Conservation (phyloP, 1,284 basidiomycete genomes). For the Pseudozyma sp. region DNA sequence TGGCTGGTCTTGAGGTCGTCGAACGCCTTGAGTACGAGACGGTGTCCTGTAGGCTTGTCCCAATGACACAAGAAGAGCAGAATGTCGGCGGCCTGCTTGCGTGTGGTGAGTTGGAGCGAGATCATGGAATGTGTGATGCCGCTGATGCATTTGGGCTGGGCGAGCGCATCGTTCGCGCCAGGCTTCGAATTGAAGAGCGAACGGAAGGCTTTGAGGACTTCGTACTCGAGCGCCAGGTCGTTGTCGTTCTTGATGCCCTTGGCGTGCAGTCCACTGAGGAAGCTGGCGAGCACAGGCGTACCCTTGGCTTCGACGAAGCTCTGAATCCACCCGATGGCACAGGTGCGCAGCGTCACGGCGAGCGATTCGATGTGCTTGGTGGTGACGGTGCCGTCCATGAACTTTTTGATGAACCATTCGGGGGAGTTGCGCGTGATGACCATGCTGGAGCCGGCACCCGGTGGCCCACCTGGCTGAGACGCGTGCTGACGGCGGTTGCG, state of each 20-base stretch:
- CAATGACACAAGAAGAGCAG: constrained; percentile 73
- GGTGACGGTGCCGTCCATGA: constrained; percentile 86
- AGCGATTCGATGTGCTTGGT: constrained; percentile 82
- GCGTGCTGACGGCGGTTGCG: constrained; percentile 60
- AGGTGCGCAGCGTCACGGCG: constrained; percentile 79
- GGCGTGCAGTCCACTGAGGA: constrained; percentile 70
- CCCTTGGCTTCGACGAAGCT: constrained; percentile 75
- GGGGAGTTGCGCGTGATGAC: constrained; percentile 68
- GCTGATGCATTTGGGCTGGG: constrained; percentile 81
- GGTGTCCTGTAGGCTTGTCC: constrained; percentile 71
- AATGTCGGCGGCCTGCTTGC: constrained; percentile 84
- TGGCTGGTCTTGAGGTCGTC: constrained; percentile 65
- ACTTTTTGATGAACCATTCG: constrained; percentile 83
- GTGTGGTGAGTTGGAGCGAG: constrained; percentile 82
- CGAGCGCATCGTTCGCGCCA: constrained; percentile 82
- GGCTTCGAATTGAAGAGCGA: constrained; percentile 83
- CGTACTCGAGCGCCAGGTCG: constrained; percentile 83
- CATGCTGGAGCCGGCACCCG: constrained; percentile 69
- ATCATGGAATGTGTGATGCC: constrained; percentile 87
- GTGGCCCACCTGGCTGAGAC: constrained; percentile 71
- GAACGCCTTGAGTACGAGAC: constrained; percentile 71
- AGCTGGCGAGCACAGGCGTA: constrained; percentile 82
- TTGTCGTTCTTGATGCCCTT: constrained; percentile 70
- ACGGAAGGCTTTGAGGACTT: constrained; percentile 88
- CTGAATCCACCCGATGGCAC: constrained; percentile 68